These are phyloP conservation scores for Phytophthora citrophthora DNA, from an alignment of 352 stramenopile genomes.

Conservation along the genomic window DNA sequence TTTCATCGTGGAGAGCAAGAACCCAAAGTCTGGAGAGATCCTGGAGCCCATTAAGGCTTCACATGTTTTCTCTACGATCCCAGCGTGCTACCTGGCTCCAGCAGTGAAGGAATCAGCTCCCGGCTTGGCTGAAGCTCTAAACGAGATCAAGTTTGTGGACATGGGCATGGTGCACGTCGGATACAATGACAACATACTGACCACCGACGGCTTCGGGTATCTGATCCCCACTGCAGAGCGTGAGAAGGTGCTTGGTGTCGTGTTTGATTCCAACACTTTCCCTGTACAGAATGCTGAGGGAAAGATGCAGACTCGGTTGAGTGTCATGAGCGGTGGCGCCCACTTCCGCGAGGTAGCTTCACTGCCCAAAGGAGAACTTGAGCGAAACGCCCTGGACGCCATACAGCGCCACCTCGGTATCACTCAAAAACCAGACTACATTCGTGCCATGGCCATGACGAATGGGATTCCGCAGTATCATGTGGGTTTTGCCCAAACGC, in stretches of 20 bases:
- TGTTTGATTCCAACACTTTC: constrained; percentile 92
- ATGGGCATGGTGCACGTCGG: constrained; percentile 88
- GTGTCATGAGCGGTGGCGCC: constrained; percentile 85
- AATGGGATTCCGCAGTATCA: constrained; percentile 90
- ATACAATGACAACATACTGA: constrained; percentile 65
- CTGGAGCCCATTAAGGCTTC: constrained; percentile 52
- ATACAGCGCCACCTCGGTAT: constrained; percentile 81
- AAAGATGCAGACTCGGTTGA: constrained; percentile 71
- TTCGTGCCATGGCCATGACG: constrained; percentile 55
- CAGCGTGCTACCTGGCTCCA: constrained; percentile 61
- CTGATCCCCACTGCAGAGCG: constrained; percentile 78
- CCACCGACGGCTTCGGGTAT: constrained; percentile 85
- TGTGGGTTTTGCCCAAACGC: constrained; percentile 72
- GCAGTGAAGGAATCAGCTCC: constrained; percentile 51
- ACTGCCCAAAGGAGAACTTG: constrained; percentile 53
- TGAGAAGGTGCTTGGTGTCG: constrained; percentile 78
- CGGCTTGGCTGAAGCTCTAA: constrained; percentile 53
- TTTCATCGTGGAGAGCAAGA: constrained; percentile 55
- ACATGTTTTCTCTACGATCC: constrained; percentile 84
- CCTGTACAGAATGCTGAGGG: constrained; percentile 69
- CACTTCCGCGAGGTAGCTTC: constrained; percentile 69
- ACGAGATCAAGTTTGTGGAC: constrained; percentile 76
- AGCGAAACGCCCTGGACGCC: constrained; percentile 67
- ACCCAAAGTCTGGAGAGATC: constrained; percentile 33
- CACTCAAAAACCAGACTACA: constrained; percentile 54